A percentile compares a stretch with the other conserved stretches of the same genome.
Evolutionary conservation across 2,329 filamentous ascomycete genomes (phyloP).

Genomic region (Mariannaea elegans): DNA sequence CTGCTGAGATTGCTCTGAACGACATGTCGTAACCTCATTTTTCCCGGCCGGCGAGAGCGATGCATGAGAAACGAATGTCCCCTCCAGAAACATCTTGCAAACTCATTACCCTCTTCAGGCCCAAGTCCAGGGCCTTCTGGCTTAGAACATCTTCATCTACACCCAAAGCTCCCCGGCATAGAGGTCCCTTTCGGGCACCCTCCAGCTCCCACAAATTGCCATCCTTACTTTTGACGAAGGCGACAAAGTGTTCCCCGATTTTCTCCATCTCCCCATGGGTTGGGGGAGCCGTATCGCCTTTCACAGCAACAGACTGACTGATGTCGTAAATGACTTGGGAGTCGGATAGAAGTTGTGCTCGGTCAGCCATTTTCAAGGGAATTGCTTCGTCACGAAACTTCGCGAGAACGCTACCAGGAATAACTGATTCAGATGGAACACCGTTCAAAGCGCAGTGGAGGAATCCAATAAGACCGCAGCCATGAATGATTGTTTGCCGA

Average conservation of each 20-base stretch:
- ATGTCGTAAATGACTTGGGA: slow-evolving; percentile 2
- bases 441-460: slow-evolving; percentile 73
- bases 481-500: slow-evolving; percentile 76
- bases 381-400: slow-evolving; percentile 71
- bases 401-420: slow-evolving; percentile 41
- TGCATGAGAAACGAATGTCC: slow-evolving; percentile 23
- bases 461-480: slow-evolving; percentile 74
- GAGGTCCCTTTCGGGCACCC: slow-evolving; percentile 22
- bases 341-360: neutral
- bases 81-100: slow-evolving; percentile 2
- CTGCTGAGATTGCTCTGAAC: neutral
- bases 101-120: slow-evolving; percentile 19
- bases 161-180: slow-evolving; percentile 15
- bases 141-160: slow-evolving; percentile 22
- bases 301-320: slow-evolving; percentile 7
- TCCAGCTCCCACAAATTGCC: slow-evolving; percentile 29
- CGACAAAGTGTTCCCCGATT: slow-evolving; percentile 18
- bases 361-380: slow-evolving; percentile 44
- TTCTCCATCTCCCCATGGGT: neutral
- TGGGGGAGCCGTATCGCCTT: slow-evolving; percentile 7
- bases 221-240: slow-evolving; percentile 19
- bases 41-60: slow-evolving; percentile 17
- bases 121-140: slow-evolving; percentile 13
- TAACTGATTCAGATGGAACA: slow-evolving; percentile 41
- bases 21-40: neutral